Percentiles rank a stretch among this genome's conserved stretches.
phyloP scores from a whole-genome alignment of 495 filamentous ascomycete genomes.

The Lasiosphaeriaceae sp. region DNA sequence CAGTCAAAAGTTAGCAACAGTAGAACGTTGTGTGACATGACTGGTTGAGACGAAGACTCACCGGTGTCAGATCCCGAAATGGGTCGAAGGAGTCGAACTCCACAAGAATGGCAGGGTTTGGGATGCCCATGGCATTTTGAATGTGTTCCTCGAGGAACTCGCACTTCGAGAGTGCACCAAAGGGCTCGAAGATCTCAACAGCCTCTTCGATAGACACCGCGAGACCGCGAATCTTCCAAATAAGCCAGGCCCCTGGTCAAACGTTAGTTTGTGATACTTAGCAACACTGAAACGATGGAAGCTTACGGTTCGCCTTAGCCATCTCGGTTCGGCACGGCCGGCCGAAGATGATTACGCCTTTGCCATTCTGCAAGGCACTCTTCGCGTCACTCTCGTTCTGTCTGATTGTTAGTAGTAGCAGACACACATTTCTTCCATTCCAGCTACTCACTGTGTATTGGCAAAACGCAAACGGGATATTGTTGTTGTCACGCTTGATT shows the following conservation, averaged over 20 bases:
- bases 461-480: slow-evolving; percentile 62
- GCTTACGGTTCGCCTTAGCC: slow-evolving; percentile 53
- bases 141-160: slow-evolving; percentile 24
- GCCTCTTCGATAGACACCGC: slow-evolving; percentile 41
- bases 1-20: slow-evolving; percentile 7
- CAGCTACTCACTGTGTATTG: slow-evolving; percentile 53
- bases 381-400: slow-evolving; percentile 43
- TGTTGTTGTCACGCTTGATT: slow-evolving; percentile 52
- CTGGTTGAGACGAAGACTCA: slow-evolving; percentile 23
- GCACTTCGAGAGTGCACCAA: slow-evolving; percentile 35
- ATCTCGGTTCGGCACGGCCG: slow-evolving; percentile 56
- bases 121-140: slow-evolving; percentile 27
- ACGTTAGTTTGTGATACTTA: neutral
- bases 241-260: slow-evolving; percentile 45
- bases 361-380: slow-evolving; percentile 43
- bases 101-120: slow-evolving; percentile 48
- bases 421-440: neutral
- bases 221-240: slow-evolving; percentile 40
- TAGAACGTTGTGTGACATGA: too few species aligned
- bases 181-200: slow-evolving; percentile 32
- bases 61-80: slow-evolving; percentile 34
- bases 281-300: neutral
- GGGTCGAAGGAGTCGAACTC: slow-evolving; percentile 46
- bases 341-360: slow-evolving; percentile 47
- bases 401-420: slow-evolving; percentile 11